These are phyloP conservation scores for Daldinia decipiens DNA, from an alignment of 495 filamentous ascomycete genomes.

Conservation along the genomic window DNA sequence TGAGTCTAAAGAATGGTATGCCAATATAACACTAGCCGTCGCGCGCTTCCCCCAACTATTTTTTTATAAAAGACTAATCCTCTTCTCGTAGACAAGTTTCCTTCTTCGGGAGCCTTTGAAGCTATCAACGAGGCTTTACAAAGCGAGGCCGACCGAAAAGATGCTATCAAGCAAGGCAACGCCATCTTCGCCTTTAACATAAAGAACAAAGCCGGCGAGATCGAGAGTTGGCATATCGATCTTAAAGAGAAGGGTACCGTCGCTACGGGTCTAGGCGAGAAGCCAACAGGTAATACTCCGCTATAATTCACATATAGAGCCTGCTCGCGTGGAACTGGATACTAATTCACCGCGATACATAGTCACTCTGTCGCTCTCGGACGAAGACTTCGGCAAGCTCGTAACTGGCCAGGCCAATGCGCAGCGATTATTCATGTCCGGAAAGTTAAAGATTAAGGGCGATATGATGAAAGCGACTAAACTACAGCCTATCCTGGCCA, in stretches of 20 bases:
- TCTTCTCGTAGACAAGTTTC: conserved; percentile 75
- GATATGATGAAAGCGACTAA: conserved; percentile 99
- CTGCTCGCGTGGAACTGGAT: conserved; percentile 14
- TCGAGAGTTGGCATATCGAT: conserved; percentile 92
- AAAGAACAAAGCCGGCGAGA: conserved; percentile 84
- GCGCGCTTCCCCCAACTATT: conserved; percentile 11
- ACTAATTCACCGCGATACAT: conserved; percentile 11
- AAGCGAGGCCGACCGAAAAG: conserved; percentile 79
- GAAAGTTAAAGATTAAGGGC: conserved; percentile 97
- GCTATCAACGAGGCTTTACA: conserved; percentile 79
- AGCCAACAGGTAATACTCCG: conserved; percentile 74
- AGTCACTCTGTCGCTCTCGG: conserved; percentile 88
- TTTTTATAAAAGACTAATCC: conserved; percentile 14
- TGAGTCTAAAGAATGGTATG: conserved; percentile 87
- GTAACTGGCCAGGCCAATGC: conserved; percentile 91
- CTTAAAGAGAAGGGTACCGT: conserved; percentile 89
- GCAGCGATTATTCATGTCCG: conserved; percentile 94
- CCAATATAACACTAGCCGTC: neutral
- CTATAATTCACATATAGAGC: neutral
- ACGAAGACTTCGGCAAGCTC: conserved; percentile 84
- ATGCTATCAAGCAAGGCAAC: conserved; percentile 86
- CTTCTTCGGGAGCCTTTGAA: conserved; percentile 92
- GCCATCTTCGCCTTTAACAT: conserved; percentile 91
- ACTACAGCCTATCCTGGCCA: conserved; percentile 93
- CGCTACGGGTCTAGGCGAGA: conserved; percentile 77